Evolutionary conservation across 306 rosid species (phyloP).

Genomic region (Prunus persica): Prunus_persica_NCBIv2 NC_034009.1:23782501-23783000

Average conservation of each 20-base stretch:
- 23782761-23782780: constrained; percentile 66
- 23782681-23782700: constrained; percentile 66
- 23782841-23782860: constrained; percentile 89
- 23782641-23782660: constrained; percentile 42
- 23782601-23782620: constrained; percentile 31
- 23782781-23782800: constrained; percentile 41
- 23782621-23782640: constrained; percentile 35
- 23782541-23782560: constrained; percentile 67
- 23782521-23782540: constrained; percentile 42
- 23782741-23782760: constrained; percentile 84
- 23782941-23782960: constrained; percentile 95
- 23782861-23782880: constrained; percentile 89
- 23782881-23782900: constrained; percentile 67
- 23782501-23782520: constrained; percentile 40
- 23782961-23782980: constrained; percentile 44
- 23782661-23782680: constrained; percentile 62
- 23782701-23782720: constrained; percentile 63
- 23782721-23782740: constrained; percentile 73
- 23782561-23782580: constrained; percentile 78
- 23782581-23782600: constrained; percentile 65
- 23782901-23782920: constrained; percentile 90
- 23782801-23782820: constrained; percentile 67
- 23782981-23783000: background rate
- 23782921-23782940: constrained; percentile 94
- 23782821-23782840: constrained; percentile 91